Base-by-base conservation (phyloP, 352 stramenopile genomes). In the Pythium dissotocum region DNA sequence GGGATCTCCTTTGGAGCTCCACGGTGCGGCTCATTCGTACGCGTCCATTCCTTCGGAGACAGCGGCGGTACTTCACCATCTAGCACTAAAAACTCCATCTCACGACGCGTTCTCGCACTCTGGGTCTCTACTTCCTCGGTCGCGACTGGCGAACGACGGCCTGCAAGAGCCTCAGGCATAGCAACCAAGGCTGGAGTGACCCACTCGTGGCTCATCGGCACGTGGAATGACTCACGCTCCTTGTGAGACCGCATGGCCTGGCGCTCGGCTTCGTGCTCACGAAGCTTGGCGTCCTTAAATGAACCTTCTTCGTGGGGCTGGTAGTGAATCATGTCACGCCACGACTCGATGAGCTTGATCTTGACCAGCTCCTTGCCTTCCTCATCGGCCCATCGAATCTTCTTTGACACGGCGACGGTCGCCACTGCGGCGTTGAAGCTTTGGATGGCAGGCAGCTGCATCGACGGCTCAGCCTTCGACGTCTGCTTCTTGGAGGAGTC, bases 281-380 rank as follows among this genome's bases (percentile, higher is more conserved):
- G 87, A 56, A 95, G 76, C 70, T 94, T 95, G 30, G 87, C 87
- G 59, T 93, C 84, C 42, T 87, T 87, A 63, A 95, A 95, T 26
- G 53, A 88, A 54, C 77, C 84, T 55, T 90, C 78, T 10, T 94
- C 86, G 61, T 88, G 80, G 2, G 78, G 70, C 16, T 87, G 76
- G 51, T 88, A 73, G 30, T 86, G 73, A 44, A 94, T 79, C 62
- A 90, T 76, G 52, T 95, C 87, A 21, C 87, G 79, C 87, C 87
- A 95, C 21, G 87, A 95, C 67, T 95, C 87, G 42, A 95, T 95
- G 16, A 94, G 64, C 65, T 93, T 90, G 63, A 95, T 66, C 69
- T 92, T 88, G 28, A 90, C 79, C 8, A 95, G 79, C 12, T 94
- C 87, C 44, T 83, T 73, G 53, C 87, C 87, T 32, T 73, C 79